These are phyloP conservation scores for Penstemon newberryi DNA, from an alignment of 257 asterid genomes.

Conservation along the genomic window DNA sequence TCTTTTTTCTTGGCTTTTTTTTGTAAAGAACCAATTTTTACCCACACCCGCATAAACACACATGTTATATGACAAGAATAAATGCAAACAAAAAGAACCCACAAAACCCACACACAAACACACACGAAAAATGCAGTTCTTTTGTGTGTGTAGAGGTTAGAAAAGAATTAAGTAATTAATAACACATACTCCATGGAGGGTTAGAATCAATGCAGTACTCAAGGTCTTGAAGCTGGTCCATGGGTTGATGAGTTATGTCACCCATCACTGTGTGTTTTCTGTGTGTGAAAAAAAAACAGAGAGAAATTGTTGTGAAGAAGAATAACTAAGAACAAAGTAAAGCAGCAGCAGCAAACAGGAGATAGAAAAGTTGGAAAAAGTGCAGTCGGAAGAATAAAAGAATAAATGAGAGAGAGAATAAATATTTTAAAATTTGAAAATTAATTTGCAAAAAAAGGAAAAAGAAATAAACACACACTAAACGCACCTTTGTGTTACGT, in stretches of 20 bases:
- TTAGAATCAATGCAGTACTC: slow-evolving; percentile 96
- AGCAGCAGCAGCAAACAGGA: slow-evolving; percentile 27
- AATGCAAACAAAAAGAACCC: neutral
- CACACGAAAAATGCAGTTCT: neutral
- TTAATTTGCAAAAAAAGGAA: neutral
- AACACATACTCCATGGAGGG: slow-evolving; percentile 84
- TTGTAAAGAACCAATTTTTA: too few relatives aligned
- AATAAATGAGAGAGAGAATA: slow-evolving; percentile 19
- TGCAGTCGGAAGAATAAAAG: slow-evolving; percentile 45
- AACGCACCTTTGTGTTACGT: slow-evolving; percentile 23
- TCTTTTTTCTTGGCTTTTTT: too few relatives aligned
- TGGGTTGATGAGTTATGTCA: slow-evolving; percentile 81
- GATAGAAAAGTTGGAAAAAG: slow-evolving; percentile 43
- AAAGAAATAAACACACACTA: neutral
- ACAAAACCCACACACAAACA: neutral
- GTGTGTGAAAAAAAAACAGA: neutral
- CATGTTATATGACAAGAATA: neutral
- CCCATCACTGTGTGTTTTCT: slow-evolving; percentile 42
- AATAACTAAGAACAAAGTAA: slow-evolving; percentile 36
- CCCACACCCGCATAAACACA: too few relatives aligned
- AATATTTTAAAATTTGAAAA: neutral
- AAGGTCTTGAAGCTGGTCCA: slow-evolving; percentile 96
- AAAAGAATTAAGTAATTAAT: neutral
- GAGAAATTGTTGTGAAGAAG: slow-evolving; percentile 13
- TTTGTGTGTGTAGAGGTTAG: slow-evolving; percentile 22